Base-by-base conservation (phyloP, 2,329 filamentous ascomycete genomes). In the Colletotrichum sp. region DNA sequence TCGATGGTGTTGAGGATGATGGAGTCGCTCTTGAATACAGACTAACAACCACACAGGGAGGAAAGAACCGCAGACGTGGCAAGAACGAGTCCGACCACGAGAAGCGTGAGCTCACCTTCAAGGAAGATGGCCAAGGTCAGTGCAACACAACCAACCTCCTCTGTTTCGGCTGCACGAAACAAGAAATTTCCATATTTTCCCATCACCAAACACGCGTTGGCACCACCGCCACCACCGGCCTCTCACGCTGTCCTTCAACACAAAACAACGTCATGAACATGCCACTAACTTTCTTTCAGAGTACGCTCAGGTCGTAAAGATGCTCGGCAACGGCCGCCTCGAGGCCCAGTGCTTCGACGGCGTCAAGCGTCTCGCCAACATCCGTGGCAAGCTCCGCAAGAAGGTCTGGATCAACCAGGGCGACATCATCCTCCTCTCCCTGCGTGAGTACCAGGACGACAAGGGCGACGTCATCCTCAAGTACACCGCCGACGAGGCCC, bases 401-500 rank as follows among this genome's bases (percentile, higher is more conserved):
- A 99, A 99, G 92, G 97, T 99, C 87, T 98, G 96, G 96, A 98
- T 98, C 91, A 98, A 98, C 91, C 96, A 98, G 89, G 96, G 96
- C 84, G 95, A 98, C 85, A 98, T 98, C 85, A 96, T 96, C 85
- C 92, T 96, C 62, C 90, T 96, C 77, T 96, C 94, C 44, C 93
- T 98, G 77, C 95, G 95, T 81, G 96, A 98, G 86, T 98, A 98
- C 89, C 95, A 98, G 85, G 95, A 97, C 87, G 94, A 96, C 88
- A 98, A 98, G 89, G 96, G 96, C 85, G 96, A 98, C 85, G 98
- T 98, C 86, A 97, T 97, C 84, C 92, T 98, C 85, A 99, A 98
- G 90, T 98, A 98, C 92, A 95, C 92, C 74, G 94, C 95, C 88
- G 97, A 99, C 84, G 97, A 99, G 90, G 97, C 97, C 82, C 94